Base-by-base conservation (phyloP, 768 basidiomycete species). In the Psilocybe cubensis region DNA sequence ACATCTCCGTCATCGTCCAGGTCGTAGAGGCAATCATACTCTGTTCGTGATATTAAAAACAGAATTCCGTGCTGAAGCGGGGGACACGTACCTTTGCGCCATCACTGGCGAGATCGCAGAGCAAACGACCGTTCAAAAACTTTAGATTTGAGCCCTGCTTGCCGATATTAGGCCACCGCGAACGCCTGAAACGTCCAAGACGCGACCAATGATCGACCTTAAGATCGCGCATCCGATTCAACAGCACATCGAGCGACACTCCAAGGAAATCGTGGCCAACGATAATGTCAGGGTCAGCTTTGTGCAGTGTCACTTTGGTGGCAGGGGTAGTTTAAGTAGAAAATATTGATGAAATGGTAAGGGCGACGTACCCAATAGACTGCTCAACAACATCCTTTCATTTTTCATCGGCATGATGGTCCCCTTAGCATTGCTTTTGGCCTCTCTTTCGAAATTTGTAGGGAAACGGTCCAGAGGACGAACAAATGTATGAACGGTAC, bases 1-100 rank as follows among this genome's bases (percentile, higher is more conserved):
- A 95, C 95, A 99, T 98, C 72, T 99, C 97, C 8, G 93, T 94
- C 52, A 98, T 76, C 2, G 96, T 96, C 97, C 97, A 99, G 1
- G 97, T 98, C 3, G 94, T 98, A 3, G 97, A 98, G 0, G 88
- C 76, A 69, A 99, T 98, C 94, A 98, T 96, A 20, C 91, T 88
- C 94, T 96, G 65, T 18, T 17, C 41, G 8, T 3, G 48, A 3
- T 52, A 20, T 55, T 38, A 11, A 10, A 14, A 57, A 42, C 9
- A 42, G 51, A 21, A 6, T 53, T 42, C 29, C 12, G 2, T 42
- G 48, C 42, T 14, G 17, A 43, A 23, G 21, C 21, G 23, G 49
- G 25, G 29, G 2, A 25, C 1, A 54, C 81, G 1, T 63, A 93
- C 95, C 79, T 95, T 97, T 12, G 93, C 94, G 28, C 92, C 93